Evolutionary conservation across 345 rosid genomes (phyloP), one percentile per base, ranked within the genome.

Genomic region (Adansonia digitata): DNA sequence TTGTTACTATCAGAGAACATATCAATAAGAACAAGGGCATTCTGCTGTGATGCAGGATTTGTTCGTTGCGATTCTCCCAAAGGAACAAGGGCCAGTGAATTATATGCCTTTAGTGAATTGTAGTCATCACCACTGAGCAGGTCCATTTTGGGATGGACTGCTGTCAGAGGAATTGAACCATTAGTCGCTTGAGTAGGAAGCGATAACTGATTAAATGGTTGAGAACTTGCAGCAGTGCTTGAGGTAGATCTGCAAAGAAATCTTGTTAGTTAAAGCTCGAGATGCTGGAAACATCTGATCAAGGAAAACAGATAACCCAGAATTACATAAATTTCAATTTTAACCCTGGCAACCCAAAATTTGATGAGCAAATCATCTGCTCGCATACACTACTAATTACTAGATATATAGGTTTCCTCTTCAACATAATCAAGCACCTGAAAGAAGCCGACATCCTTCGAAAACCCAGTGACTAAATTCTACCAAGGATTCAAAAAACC

Each of bases 91-190:
- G 99, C 97, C 68, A 89, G 85, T 71, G 92, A 86, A 79, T 35
- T 76, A 0, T 86, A 87, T 31, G 88, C 87, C 85, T 88, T 87
- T 5, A 91, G 93, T 57, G 91, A 87, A 81, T 75, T 74, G 77
- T 75, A 91, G 77, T 86, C 88, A 82, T 96, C 99, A 42, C 99
- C 99, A 72, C 99, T 96, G 82, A 96, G 90, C 68, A 96, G 90
- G 80, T 96, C 99, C 73, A 93, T 81, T 81, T 89, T 96, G 55
- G 92, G 84, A 84, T 85, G 82, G 69, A 81, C 86, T 43, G 84
- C 73, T 20, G 85, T 77, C 53, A 77, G 68, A 82, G 88, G 74
- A 71, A 81, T 75, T 67, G 91, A 60, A 76, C 97, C 93, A 79
- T 89, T 90, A 72, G 87, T 71, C 77, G 82, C 68, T 57, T 97